Evolutionary conservation across 371 early-diverging fungal species (phyloP).

Genomic region (Zychaea mexicana): DNA sequence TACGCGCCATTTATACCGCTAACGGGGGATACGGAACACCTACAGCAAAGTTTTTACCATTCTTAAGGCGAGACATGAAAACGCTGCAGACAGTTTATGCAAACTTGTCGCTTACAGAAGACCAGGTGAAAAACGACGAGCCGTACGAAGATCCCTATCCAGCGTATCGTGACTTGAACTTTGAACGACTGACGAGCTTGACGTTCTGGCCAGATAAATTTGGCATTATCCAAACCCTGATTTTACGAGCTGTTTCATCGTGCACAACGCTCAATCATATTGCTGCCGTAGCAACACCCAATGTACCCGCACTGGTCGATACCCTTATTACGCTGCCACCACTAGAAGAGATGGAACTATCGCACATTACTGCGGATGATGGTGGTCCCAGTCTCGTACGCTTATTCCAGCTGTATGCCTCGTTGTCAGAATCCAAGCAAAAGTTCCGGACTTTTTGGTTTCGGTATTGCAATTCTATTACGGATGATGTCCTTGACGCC

Average conservation of each 20-base stretch:
- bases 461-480: not conserved
- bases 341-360: not conserved
- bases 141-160: not conserved
- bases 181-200: not conserved
- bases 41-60: not conserved
- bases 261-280: not conserved
- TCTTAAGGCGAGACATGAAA: not conserved
- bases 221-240: not conserved
- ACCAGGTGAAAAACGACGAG: not conserved
- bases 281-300: not conserved
- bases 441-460: not conserved
- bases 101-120: not conserved
- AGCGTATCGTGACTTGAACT: not conserved
- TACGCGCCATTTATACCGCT: not conserved
- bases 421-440: not conserved
- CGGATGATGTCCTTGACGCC: not conserved
- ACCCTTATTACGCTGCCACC: not conserved
- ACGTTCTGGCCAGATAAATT: not conserved
- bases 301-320: not conserved
- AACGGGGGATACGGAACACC: not conserved
- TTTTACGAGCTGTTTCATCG: not conserved
- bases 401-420: not conserved
- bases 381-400: not conserved
- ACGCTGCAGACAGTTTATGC: not conserved
- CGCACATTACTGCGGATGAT: not conserved